Base-by-base conservation (phyloP, 768 basidiomycete species). In the Lactarius hengduanensis region DNA sequence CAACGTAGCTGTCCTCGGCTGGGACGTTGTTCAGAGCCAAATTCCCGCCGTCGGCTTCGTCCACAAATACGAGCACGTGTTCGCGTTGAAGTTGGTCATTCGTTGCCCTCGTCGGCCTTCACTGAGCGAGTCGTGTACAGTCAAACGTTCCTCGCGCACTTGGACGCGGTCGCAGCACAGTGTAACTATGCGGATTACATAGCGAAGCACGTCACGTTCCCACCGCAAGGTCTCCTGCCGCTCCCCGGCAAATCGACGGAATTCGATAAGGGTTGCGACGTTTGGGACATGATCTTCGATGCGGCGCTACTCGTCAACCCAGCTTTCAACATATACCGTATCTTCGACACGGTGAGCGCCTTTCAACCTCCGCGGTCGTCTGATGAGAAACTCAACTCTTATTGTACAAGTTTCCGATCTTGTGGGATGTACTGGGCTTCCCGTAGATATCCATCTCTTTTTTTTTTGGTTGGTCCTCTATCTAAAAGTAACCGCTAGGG, bases 381-480 rank as follows among this genome's bases (percentile, higher is more conserved):
- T 71, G 26, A 71, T 34, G 15, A 3, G 0, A 10, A 40, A 15
- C 38, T 38, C 4, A 34, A 34, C 9, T 34, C 9, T 34, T 34
- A 10, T 34, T 7, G 32, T 32, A 32, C 32, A 32, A 32, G 32
- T 32, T 32, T 4, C 32, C 90, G 0, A 80, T 89, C 54, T 77
- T 89, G 13, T 91, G 88, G 90, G 90, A 91, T 67, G 89, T 91
- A 7, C 86, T 91, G 32, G 90, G 89, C 18, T 90, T 89, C 82
- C 90, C 90, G 85, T 89, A 71, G 36, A 85, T 74, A 2, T 11
- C 41, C 3, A 9, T 4, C 13, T 57, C 53, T 43, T 20, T 1
- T 13, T 28, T 41, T 26, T 55, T 65, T 3, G n/a, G 30, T 57
- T 22, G 32, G 32, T 34, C 32, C 6, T 28, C 15, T 1, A 16